Conservation (phyloP, 2,329 filamentous ascomycete genomes). For the Tolypocladium inflatum region DNA sequence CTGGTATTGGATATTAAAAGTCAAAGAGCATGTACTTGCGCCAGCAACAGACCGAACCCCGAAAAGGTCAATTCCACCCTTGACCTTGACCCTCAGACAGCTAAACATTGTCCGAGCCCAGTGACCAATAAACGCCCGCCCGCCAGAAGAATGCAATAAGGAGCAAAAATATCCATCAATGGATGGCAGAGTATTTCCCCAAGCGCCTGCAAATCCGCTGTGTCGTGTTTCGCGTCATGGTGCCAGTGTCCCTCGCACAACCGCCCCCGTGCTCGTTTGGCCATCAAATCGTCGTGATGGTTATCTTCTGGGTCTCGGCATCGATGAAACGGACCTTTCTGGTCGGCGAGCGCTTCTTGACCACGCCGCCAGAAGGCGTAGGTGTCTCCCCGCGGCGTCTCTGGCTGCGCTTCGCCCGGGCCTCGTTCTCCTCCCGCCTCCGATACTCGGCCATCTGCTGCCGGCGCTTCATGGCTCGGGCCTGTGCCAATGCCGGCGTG, state of each 20-base stretch:
- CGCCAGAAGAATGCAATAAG: neutral
- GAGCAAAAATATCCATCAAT: neutral
- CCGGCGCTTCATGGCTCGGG: constrained; percentile 44
- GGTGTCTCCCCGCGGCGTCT: constrained; percentile 30
- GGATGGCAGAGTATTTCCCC: neutral
- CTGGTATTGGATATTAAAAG: neutral
- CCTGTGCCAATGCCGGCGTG: constrained; percentile 49
- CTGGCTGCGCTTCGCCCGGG: constrained; percentile 44
- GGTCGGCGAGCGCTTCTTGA: constrained; percentile 15
- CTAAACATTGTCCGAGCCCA: neutral
- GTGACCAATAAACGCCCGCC: neutral
- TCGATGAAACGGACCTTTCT: constrained; percentile 32
- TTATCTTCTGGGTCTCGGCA: constrained; percentile 22
- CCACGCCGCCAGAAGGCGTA: constrained; percentile 9
- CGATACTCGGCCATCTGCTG: constrained; percentile 55
- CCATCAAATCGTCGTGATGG: constrained; percentile 20
- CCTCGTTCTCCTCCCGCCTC: constrained; percentile 51
- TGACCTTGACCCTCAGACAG: neutral
- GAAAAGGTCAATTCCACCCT: neutral
- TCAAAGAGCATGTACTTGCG: neutral
- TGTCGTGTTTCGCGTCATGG: neutral
- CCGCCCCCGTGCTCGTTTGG: too few species aligned
- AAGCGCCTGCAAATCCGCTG: neutral
- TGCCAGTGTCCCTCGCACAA: neutral
- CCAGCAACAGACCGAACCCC: neutral